phyloP scores from a whole-genome alignment of 2,329 filamentous ascomycete species.

The Elsinoe australis region DNA sequence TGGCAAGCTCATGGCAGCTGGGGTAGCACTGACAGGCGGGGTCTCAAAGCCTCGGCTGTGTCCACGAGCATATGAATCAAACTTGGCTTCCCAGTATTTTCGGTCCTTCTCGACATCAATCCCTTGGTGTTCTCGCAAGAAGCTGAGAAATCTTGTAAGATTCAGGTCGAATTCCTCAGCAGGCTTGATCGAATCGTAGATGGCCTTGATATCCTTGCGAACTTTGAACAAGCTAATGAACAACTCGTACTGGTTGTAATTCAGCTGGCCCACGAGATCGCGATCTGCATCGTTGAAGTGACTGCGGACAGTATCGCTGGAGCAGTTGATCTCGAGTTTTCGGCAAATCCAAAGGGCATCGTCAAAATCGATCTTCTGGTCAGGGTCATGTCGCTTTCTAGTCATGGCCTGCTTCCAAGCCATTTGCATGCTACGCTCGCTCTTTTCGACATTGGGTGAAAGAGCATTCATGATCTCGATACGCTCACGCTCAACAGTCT shows the following conservation, averaged over 20 bases:
- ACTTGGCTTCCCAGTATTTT: constrained; percentile 62
- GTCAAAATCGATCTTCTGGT: constrained; percentile 66
- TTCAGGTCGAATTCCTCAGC: constrained; percentile 54
- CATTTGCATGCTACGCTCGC: constrained; percentile 60
- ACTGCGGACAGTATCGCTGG: constrained; percentile 61
- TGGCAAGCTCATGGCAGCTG: constrained; percentile 63
- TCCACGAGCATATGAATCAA: constrained; percentile 55
- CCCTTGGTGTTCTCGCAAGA: constrained; percentile 65
- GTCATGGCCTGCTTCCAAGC: constrained; percentile 75
- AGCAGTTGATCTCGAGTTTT: constrained; percentile 85
- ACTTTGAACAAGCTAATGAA: constrained; percentile 80
- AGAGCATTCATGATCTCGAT: constrained; percentile 86
- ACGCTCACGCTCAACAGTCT: constrained; percentile 75
- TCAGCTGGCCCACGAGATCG: constrained; percentile 57
- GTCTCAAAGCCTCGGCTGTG: constrained; percentile 34
- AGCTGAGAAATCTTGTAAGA: constrained; percentile 63
- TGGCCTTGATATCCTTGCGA: constrained; percentile 67
- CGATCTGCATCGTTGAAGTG: constrained; percentile 68
- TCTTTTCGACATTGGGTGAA: constrained; percentile 66
- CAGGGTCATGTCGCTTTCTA: constrained; percentile 52
- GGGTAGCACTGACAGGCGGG: constrained; percentile 18
- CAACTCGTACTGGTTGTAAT: constrained; percentile 71
- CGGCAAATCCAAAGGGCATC: constrained; percentile 79
- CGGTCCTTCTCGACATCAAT: constrained; percentile 64
- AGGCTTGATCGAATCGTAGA: constrained; percentile 55